A percentile compares a stretch with the other conserved stretches of the same genome.
These are phyloP conservation scores for Claviceps monticola DNA, from an alignment of 2,329 filamentous ascomycete genomes.

Conservation along the genomic window DNA sequence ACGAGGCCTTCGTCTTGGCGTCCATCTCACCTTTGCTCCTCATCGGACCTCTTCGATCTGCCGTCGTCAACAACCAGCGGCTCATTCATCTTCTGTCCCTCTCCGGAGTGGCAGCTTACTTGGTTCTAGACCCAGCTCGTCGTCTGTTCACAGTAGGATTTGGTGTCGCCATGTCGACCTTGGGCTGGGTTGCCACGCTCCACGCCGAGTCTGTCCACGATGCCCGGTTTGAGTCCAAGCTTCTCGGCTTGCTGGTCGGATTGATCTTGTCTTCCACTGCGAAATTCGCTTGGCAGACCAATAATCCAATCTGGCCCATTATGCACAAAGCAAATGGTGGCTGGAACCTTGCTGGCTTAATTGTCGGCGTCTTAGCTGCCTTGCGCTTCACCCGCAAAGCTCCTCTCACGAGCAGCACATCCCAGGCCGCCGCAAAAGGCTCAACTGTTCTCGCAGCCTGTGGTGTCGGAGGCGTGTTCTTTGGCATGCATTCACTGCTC, in stretches of 20 bases:
- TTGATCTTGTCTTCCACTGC: conserved; percentile 73
- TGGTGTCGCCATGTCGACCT: conserved; percentile 63
- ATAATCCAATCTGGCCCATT: conserved; percentile 94
- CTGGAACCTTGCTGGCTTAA: conserved; percentile 74
- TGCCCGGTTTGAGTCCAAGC: conserved; percentile 63
- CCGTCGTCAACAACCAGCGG: conserved; percentile 56
- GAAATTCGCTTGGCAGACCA: conserved; percentile 88
- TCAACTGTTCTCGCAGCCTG: conserved; percentile 59
- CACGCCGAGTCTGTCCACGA: conserved; percentile 64
- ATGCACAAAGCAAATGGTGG: conserved; percentile 84
- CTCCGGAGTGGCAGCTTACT: conserved; percentile 64
- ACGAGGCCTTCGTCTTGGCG: conserved; percentile 77
- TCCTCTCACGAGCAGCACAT: conserved; percentile 29
- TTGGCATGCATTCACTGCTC: conserved; percentile 79
- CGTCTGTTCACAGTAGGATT: conserved; percentile 74
- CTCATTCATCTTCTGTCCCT: conserved; percentile 65
- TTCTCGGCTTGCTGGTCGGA: conserved; percentile 69
- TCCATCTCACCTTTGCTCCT: conserved; percentile 73
- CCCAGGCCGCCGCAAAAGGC: conserved; percentile 34
- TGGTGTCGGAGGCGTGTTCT: conserved; percentile 72
- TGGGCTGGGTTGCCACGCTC: conserved; percentile 74
- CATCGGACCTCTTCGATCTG: conserved; percentile 51
- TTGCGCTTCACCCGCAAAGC: conserved; percentile 59
- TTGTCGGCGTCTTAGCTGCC: conserved; percentile 61
- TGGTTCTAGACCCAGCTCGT: conserved; percentile 54